Evolutionary conservation across 805 yeast species (phyloP).

Genomic region (Soucietia sequanensis): DNA sequence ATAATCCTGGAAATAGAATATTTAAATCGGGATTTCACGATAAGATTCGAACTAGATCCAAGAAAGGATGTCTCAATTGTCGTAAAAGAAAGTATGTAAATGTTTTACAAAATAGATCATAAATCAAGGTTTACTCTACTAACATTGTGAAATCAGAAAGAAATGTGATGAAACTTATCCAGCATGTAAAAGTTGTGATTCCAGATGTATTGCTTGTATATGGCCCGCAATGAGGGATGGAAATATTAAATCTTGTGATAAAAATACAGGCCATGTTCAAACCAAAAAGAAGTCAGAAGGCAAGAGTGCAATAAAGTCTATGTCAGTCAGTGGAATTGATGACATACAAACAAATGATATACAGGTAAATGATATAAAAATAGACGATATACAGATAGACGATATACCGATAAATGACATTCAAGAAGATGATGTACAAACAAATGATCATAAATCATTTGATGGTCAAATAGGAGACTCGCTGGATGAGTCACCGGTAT

Average conservation of each 20-base stretch:
- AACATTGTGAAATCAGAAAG: constrained; percentile 9
- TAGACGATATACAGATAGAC: neutral
- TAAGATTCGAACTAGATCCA: constrained; percentile 12
- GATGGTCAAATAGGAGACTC: no score
- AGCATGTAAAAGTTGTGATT: constrained; percentile 15
- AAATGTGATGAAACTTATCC: constrained; percentile 26
- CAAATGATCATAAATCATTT: no score
- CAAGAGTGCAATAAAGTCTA: neutral
- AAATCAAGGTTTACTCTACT: neutral
- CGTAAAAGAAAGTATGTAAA: constrained; percentile 11
- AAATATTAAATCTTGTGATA: neutral
- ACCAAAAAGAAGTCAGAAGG: neutral
- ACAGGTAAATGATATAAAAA: neutral
- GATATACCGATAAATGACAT: neutral
- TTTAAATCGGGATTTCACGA: neutral
- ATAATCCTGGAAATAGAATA: neutral
- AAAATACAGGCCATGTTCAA: neutral
- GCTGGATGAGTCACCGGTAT: neutral
- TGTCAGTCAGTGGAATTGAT: neutral
- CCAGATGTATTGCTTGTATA: constrained; percentile 12
- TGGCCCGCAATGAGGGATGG: constrained; percentile 8
- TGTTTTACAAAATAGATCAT: neutral
- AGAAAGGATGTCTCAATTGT: constrained; percentile 19
- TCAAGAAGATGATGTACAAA: neutral
- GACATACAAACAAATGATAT: neutral